These are phyloP conservation scores for Colletotrichum australisinense DNA, from an alignment of 2,329 filamentous ascomycete species.

Conservation along the genomic window DNA sequence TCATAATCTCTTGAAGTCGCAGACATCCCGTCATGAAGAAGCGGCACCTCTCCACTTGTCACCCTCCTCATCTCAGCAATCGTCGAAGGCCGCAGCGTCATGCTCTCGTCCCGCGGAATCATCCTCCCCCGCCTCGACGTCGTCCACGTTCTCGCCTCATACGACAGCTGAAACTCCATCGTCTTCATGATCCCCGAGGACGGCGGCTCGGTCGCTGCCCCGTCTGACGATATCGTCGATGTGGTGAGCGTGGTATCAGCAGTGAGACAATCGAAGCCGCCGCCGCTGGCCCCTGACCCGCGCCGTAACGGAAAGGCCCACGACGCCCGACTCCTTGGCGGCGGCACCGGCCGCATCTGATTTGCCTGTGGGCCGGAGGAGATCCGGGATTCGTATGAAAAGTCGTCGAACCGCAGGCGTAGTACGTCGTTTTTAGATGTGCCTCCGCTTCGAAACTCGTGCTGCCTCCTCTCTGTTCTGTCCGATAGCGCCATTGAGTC, in stretches of 20 bases:
- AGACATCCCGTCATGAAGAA: neutral
- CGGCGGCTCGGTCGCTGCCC: neutral
- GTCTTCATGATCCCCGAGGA: constrained; percentile 29
- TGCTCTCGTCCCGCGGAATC: neutral
- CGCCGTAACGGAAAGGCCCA: constrained; percentile 15
- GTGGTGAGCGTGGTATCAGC: neutral
- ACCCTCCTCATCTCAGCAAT: constrained; percentile 12
- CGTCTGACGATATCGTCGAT: neutral
- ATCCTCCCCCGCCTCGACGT: neutral
- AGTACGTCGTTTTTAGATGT: constrained; percentile 8
- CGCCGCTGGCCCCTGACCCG: neutral
- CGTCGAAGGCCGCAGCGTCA: neutral
- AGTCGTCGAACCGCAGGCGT: constrained; percentile 30
- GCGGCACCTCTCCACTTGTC: neutral
- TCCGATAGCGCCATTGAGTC: neutral
- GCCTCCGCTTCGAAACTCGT: neutral
- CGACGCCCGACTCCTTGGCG: neutral
- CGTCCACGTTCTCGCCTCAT: constrained; percentile 19
- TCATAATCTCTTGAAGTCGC: neutral
- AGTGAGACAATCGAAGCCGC: neutral
- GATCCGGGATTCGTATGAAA: constrained; percentile 22
- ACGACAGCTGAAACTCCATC: constrained; percentile 28
- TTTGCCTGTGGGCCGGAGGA: constrained; percentile 15
- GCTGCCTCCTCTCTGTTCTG: neutral
- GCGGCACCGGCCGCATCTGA: neutral